Evolutionary conservation across 768 basidiomycete species (phyloP).

Genomic region (Boletus pseudopeckii): DNA sequence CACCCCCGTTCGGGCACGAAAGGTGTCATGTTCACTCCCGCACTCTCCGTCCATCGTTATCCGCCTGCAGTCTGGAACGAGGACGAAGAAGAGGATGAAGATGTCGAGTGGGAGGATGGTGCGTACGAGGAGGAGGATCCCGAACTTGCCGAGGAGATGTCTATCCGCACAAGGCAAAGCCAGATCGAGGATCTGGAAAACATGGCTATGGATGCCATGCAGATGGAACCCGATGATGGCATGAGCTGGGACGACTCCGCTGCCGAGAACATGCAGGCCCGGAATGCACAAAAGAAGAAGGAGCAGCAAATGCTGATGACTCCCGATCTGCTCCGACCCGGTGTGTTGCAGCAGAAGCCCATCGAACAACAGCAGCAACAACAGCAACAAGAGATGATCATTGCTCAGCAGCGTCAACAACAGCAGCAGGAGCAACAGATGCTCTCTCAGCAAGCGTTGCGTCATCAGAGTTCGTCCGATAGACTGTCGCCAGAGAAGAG

Average conservation of each 20-base stretch:
- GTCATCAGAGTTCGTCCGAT: slow-evolving; percentile 48
- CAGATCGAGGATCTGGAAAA: slow-evolving; percentile 29
- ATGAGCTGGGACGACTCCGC: slow-evolving; percentile 84
- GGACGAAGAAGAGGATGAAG: slow-evolving; percentile 60
- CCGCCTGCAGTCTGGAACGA: slow-evolving; percentile 83
- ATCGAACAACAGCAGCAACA: slow-evolving; percentile 6
- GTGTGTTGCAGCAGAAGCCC: slow-evolving; percentile 26
- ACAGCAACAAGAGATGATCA: slow-evolving; percentile 23
- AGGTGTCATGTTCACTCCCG: slow-evolving; percentile 69
- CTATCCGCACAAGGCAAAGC: slow-evolving; percentile 38
- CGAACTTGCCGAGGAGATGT: slow-evolving; percentile 57
- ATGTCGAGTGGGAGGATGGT: slow-evolving; percentile 57
- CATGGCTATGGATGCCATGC: slow-evolving; percentile 30
- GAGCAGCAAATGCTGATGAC: slow-evolving; percentile 20
- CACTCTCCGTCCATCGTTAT: slow-evolving; percentile 68
- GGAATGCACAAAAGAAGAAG: slow-evolving; percentile 26
- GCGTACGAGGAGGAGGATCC: slow-evolving; percentile 69
- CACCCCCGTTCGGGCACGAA: slow-evolving; percentile 31
- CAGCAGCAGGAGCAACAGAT: slow-evolving; percentile 34
- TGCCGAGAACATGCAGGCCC: slow-evolving; percentile 48
- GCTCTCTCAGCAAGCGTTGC: slow-evolving; percentile 34
- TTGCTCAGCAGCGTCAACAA: slow-evolving; percentile 34
- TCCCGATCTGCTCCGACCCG: slow-evolving; percentile 38
- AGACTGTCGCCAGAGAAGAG: slow-evolving; percentile 34
- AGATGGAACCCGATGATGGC: slow-evolving; percentile 75